phyloP scores from a whole-genome alignment of 164 flowering plant species.

The Chloranthus sessilifolius region DNA sequence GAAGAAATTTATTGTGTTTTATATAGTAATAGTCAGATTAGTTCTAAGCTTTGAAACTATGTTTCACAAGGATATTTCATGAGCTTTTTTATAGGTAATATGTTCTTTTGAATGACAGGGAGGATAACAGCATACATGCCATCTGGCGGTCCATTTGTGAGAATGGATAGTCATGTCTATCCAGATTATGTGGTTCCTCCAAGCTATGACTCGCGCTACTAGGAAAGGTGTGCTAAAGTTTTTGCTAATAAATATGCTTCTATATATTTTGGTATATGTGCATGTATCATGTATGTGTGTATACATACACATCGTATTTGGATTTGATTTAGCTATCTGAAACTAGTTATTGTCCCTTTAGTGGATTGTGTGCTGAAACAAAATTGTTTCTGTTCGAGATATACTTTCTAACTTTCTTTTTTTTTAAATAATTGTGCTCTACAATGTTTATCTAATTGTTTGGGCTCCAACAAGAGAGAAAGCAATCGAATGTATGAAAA shows the following conservation, averaged over 20 bases:
- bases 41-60: too few species aligned
- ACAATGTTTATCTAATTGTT: conserved; percentile 82
- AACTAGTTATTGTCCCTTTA: neutral
- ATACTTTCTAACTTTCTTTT: conserved; percentile 3
- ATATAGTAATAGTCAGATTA: too few species aligned
- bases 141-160: conserved; percentile 90
- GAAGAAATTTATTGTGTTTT: too few species aligned
- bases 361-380: neutral
- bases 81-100: too few species aligned
- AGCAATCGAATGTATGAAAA: conserved; percentile 92
- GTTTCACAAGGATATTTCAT: too few species aligned
- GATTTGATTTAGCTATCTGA: neutral
- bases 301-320: too few species aligned
- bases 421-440: too few species aligned
- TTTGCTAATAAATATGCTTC: neutral
- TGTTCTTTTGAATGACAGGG: too few species aligned
- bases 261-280: neutral
- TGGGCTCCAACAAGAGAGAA: conserved; percentile 95
- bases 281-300: too few species aligned
- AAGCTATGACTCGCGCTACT: conserved; percentile 90
- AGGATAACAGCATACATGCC: conserved; percentile 85
- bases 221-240: conserved; percentile 55
- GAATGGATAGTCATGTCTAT: conserved; percentile 96
- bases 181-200: conserved; percentile 94
- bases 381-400: neutral